Conservation (phyloP, 2,329 filamentous ascomycete genomes). For the Whalleya microplaca region DNA sequence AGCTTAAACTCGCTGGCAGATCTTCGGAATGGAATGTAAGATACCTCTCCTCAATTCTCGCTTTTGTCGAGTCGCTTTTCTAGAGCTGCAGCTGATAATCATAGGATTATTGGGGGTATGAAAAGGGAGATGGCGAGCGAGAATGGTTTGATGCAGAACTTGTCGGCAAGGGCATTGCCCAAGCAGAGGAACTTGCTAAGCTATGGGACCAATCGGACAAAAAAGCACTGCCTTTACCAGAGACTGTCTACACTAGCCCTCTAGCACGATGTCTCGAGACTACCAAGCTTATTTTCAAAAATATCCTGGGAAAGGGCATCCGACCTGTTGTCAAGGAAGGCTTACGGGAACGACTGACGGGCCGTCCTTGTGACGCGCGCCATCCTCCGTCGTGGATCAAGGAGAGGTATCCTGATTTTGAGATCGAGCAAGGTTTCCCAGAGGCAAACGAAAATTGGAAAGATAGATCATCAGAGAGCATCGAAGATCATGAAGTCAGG, state of each 20-base stretch:
- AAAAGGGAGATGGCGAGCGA: slow-evolving; percentile 16
- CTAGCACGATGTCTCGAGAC: slow-evolving; percentile 23
- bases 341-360: slow-evolving; percentile 23
- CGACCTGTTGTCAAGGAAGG: slow-evolving; percentile 23
- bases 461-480: slow-evolving; percentile 5
- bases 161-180: slow-evolving; percentile 10
- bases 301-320: slow-evolving; percentile 2
- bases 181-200: slow-evolving; percentile 8
- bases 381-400: slow-evolving; percentile 22
- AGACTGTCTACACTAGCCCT: slow-evolving; percentile 22
- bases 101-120: slow-evolving; percentile 18
- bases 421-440: slow-evolving; percentile 17
- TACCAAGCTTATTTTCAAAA: slow-evolving; percentile 13
- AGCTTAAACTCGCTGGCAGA: slow-evolving; percentile 5
- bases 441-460: slow-evolving; percentile 19
- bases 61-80: neutral
- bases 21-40: slow-evolving; percentile 10
- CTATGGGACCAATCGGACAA: slow-evolving; percentile 9
- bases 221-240: slow-evolving; percentile 13
- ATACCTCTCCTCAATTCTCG: neutral
- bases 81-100: neutral
- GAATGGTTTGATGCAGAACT: slow-evolving; percentile 18
- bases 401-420: slow-evolving; percentile 15
- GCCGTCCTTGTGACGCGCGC: slow-evolving; percentile 25
- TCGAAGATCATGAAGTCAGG: slow-evolving; percentile 12